Base-by-base conservation (phyloP, 148 eudicot species). In the Fagopyrum homotropicum region DNA sequence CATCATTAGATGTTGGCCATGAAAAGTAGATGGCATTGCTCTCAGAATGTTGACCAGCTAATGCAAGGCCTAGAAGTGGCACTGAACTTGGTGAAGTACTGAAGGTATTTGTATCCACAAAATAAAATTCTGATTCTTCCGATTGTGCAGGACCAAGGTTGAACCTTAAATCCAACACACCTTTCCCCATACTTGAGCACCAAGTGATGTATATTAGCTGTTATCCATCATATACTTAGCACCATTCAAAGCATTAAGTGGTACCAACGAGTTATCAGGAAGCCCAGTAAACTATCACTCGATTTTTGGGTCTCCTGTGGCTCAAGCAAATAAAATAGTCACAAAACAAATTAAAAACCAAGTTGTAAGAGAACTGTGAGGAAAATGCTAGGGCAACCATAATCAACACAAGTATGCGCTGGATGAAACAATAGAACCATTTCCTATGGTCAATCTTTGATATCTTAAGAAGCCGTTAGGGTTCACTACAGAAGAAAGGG, bases 21-120 rank as follows among this genome's bases (percentile, higher is more conserved):
- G 90, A 89, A 69, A 89, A 89, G 83, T 85, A 87, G 68, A 88
- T 83, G 19, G 92, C 87, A 75, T 79, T 89, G 75, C 80, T 83
- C 74, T 89, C 93, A 3, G 86, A 81, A 71, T 79, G 81, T 80
- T 87, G 90, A 75, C 83, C 80, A 74, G 82, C 77, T 44, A 86
- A 80, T 50, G 84, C 66, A 73, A 81, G 80, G 40, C 82, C 77
- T 77, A 83, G 88, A 3, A 70, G 77, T 56, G 85, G 76, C 50
- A 80, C 69, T 50, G 86, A 74, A 72, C 84, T 85, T 9, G 78
- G 59, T 9, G 72, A 75, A 29, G 72, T 76, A 46, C 72, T 76
- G 72, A 77, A 77, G 79, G 69, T 75, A 72, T 73, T 78, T 59
- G 81, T 82, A 57, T 89, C 90, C 81, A 87, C 75, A 79, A 85